phyloP scores from a whole-genome alignment of 345 rosid genomes.

The Nasturtium officinale region DNA sequence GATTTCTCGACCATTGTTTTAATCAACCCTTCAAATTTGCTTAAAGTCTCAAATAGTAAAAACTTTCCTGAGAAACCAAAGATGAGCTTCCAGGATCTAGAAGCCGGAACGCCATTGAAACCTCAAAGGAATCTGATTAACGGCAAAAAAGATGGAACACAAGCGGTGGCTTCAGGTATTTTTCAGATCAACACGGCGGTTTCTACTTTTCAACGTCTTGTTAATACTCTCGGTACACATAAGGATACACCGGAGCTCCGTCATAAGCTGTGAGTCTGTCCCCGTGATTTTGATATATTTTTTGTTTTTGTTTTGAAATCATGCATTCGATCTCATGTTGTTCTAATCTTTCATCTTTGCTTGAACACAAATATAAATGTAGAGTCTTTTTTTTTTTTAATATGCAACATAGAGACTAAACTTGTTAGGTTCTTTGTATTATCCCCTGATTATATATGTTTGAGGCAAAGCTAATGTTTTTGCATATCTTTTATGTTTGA shows the following conservation, averaged over 20 bases:
- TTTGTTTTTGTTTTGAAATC: too few species aligned
- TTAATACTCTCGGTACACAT: constrained; percentile 85
- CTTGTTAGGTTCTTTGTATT: too few species aligned
- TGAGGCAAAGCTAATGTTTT: not conserved
- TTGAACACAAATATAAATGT: too few species aligned
- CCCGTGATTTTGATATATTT: not conserved
- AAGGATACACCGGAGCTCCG: constrained; percentile 92
- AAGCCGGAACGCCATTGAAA: constrained; percentile 57
- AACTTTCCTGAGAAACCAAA: not conserved
- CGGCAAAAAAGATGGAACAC: constrained; percentile 65
- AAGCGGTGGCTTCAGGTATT: constrained; percentile 84
- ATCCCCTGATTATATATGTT: too few species aligned
- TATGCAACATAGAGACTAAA: not conserved
- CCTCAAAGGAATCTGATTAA: constrained; percentile 49
- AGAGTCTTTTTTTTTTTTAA: too few species aligned
- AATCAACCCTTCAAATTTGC: not conserved
- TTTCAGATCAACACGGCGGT: constrained; percentile 94
- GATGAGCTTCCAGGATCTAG: constrained; percentile 97
- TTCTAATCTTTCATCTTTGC: too few species aligned
- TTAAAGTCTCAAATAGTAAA: not conserved
- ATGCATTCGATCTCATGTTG: too few species aligned
- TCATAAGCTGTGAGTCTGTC: constrained; percentile 78
- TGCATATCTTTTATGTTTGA: not conserved
- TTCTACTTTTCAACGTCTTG: constrained; percentile 80
- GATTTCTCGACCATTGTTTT: not conserved